These are phyloP conservation scores for Platismatia glauca DNA, from an alignment of 495 filamentous ascomycete species.

Conservation along the genomic window DNA sequence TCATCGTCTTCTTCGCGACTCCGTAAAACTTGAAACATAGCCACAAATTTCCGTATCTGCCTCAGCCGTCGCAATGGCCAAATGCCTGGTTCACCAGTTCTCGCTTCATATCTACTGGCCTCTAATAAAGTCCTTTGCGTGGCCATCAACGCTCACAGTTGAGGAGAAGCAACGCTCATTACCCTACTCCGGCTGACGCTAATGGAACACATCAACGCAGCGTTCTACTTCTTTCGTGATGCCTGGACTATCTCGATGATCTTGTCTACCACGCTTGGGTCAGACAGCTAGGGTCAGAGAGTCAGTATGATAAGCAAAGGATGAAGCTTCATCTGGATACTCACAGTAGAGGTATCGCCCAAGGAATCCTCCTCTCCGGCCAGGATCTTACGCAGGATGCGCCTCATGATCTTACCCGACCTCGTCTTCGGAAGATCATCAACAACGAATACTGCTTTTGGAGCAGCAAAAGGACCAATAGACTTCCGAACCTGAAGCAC, in stretches of 20 bases:
- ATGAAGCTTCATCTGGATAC: constrained; percentile 23
- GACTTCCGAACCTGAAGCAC: constrained; percentile 91
- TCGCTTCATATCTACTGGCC: not conserved
- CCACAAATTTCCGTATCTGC: not conserved
- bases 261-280: constrained; percentile 79
- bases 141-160: not conserved
- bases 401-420: constrained; percentile 97
- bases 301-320: constrained; percentile 29
- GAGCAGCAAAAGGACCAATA: constrained; percentile 94
- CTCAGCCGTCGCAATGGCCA: not conserved
- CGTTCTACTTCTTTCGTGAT: constrained; percentile 42
- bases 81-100: not conserved
- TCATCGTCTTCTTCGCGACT: too few species aligned
- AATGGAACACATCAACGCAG: not conserved
- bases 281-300: constrained; percentile 57
- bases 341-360: constrained; percentile 85
- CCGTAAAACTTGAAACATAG: not conserved
- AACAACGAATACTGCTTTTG: constrained; percentile 84
- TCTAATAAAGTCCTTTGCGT: not conserved
- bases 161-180: not conserved
- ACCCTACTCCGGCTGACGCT: not conserved
- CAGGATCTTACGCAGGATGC: constrained; percentile 93
- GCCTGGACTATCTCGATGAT: constrained; percentile 76
- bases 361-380: constrained; percentile 95
- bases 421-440: constrained; percentile 93